Evolutionary conservation across 2,329 filamentous ascomycete genomes (phyloP).

Genomic region (Alternaria rosae): DNA sequence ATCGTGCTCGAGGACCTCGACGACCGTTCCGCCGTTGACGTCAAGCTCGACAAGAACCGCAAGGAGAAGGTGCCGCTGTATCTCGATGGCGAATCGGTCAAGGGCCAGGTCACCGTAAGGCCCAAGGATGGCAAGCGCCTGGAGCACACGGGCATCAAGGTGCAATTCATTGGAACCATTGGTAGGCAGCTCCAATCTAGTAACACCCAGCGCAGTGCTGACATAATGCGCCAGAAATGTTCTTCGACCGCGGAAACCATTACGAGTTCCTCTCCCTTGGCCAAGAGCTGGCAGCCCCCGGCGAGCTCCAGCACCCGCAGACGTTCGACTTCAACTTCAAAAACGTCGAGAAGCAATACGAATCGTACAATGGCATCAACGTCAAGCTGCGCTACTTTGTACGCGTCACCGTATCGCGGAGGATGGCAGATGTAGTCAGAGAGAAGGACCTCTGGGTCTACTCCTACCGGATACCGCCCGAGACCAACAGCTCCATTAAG

Average conservation of each 20-base stretch:
- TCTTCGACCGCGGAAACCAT: constrained; percentile 98
- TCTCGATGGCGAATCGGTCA: constrained; percentile 98
- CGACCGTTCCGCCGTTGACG: constrained; percentile 92
- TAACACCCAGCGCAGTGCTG: constrained; percentile 27
- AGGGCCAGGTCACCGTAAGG: constrained; percentile 91
- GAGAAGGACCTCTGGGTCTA: constrained; percentile 99
- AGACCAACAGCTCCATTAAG: constrained; percentile 98
- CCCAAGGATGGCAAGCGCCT: constrained; percentile 98
- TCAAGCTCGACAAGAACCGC: constrained; percentile 97
- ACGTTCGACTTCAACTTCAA: constrained; percentile 99
- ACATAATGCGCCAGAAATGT: constrained; percentile 77
- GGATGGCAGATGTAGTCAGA: constrained; percentile 97
- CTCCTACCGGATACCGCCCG: constrained; percentile 95
- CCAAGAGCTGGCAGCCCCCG: constrained; percentile 94
- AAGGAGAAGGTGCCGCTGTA: constrained; percentile 96
- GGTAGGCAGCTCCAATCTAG: too few relatives aligned
- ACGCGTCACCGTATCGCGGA: constrained; percentile 91
- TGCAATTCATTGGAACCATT: constrained; percentile 99
- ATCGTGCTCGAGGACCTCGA: constrained; percentile 96
- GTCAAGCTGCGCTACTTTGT: constrained; percentile 99
- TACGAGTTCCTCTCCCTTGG: constrained; percentile 98
- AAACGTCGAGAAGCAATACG: constrained; percentile 99
- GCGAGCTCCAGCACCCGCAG: constrained; percentile 97
- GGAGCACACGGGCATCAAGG: constrained; percentile 98
- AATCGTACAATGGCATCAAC: constrained; percentile 99